phyloP scores from a whole-genome alignment of 106 monocot genomes.

The Apostasia shenzhenica region DNA sequence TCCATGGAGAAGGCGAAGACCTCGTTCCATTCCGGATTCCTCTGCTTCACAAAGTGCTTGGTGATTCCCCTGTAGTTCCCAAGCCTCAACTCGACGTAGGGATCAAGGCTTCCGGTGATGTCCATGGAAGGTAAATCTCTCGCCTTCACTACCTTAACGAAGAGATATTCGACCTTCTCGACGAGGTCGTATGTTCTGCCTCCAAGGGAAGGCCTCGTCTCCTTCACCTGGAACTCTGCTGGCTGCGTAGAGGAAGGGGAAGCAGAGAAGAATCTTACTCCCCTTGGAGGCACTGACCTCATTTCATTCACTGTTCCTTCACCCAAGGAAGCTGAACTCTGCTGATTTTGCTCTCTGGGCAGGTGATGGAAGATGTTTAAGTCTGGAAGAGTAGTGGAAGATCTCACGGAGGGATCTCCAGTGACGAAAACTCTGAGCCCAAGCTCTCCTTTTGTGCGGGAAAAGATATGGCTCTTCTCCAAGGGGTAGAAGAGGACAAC shows the following conservation, averaged over 20 bases:
- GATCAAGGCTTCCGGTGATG: constrained; percentile 58
- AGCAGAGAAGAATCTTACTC: constrained; percentile 29
- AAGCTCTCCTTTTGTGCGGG: constrained; percentile 51
- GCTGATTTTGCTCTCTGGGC: constrained; percentile 20
- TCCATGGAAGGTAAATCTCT: constrained; percentile 50
- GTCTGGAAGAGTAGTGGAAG: constrained; percentile 19
- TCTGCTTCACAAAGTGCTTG: constrained; percentile 42
- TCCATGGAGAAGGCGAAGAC: constrained; percentile 67
- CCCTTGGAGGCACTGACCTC: constrained; percentile 21
- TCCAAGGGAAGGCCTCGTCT: constrained; percentile 59
- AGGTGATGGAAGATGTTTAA: constrained; percentile 21
- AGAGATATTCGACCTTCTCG: constrained; percentile 65
- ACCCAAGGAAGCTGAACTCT: constrained; percentile 3
- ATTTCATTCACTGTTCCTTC: constrained; percentile 16
- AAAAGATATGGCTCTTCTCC: constrained; percentile 46
- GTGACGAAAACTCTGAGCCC: constrained; percentile 51
- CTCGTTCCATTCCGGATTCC: constrained; percentile 65
- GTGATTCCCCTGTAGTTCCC: constrained; percentile 58
- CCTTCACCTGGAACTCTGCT: constrained; percentile 49
- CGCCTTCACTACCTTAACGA: constrained; percentile 68
- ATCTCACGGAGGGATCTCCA: constrained; percentile 32
- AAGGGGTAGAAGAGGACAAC: constrained; percentile 35
- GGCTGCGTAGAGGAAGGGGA: constrained; percentile 27
- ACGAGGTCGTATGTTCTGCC: constrained; percentile 69
- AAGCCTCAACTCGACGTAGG: constrained; percentile 46